Conservation (phyloP, 345 rosid genomes). For the Raphanus raphanistrum region DNA sequence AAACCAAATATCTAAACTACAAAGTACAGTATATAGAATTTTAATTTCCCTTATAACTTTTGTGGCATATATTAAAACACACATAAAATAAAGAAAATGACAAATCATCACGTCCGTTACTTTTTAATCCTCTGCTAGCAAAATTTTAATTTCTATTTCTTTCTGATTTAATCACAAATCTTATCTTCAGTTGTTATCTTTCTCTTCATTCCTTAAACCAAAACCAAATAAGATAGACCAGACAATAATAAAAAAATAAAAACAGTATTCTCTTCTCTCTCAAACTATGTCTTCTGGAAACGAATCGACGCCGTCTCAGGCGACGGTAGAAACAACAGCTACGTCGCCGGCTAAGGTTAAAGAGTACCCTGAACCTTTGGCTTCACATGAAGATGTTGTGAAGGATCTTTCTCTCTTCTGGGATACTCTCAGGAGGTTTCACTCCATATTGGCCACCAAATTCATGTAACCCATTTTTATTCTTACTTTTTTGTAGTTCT, state of each 20-base stretch:
- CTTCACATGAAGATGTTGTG: constrained; percentile 57
- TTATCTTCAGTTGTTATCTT: constrained; percentile 41
- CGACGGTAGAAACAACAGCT: constrained; percentile 41
- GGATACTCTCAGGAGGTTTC: constrained; percentile 92
- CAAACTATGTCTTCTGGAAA: constrained; percentile 44
- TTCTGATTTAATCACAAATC: constrained; percentile 41
- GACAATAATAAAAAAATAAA: neutral
- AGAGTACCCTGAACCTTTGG: constrained; percentile 67
- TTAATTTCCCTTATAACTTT: constrained; percentile 3
- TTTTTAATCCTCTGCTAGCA: constrained; percentile 44
- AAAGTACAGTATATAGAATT: neutral
- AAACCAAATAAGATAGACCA: constrained; percentile 36
- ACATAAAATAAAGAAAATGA: constrained; percentile 49
- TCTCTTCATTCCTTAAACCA: constrained; percentile 36
- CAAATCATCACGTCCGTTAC: constrained; percentile 71
- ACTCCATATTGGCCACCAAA: constrained; percentile 72
- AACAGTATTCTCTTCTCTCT: neutral
- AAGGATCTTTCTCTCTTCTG: constrained; percentile 57
- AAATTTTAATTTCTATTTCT: constrained; percentile 35
- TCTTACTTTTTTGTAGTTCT: neutral
- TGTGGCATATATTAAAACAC: constrained; percentile 27
- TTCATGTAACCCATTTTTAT: constrained; percentile 53
- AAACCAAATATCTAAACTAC: constrained; percentile 12
- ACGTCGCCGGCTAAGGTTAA: constrained; percentile 30
- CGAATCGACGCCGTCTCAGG: constrained; percentile 39